Conservation (phyloP, 495 filamentous ascomycete genomes). For the Annulohypoxylon maeteangense region DNA sequence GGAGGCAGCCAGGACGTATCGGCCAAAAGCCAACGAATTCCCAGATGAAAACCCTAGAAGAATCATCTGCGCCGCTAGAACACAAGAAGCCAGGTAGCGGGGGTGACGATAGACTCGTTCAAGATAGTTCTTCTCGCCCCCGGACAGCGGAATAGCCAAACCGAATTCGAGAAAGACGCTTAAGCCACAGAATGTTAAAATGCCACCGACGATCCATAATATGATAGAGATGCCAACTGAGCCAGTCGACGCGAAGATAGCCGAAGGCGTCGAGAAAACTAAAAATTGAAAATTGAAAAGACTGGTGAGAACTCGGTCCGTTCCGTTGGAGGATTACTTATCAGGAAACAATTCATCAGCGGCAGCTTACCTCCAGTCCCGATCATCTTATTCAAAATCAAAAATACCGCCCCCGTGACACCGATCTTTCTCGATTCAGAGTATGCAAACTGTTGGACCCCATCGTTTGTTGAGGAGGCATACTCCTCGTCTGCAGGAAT, state of each 20-base stretch:
- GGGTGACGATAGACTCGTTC: constrained; percentile 73
- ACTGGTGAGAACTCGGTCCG: constrained; percentile 1
- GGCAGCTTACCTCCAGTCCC: constrained; percentile 61
- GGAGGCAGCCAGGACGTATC: constrained; percentile 74
- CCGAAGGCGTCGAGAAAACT: constrained; percentile 64
- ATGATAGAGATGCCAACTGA: constrained; percentile 56
- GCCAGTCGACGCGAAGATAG: constrained; percentile 59
- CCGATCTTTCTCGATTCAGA: constrained; percentile 62
- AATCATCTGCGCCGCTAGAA: constrained; percentile 69
- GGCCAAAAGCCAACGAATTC: constrained; percentile 75
- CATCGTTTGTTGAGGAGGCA: constrained; percentile 38
- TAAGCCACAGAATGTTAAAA: constrained; percentile 55
- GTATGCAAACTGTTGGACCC: constrained; percentile 55
- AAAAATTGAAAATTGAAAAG: too few relatives aligned
- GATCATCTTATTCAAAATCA: constrained; percentile 70
- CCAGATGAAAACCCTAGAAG: constrained; percentile 65
- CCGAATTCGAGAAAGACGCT: constrained; percentile 64
- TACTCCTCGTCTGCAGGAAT: constrained; percentile 34
- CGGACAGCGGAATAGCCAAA: constrained; percentile 63
- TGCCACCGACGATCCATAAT: constrained; percentile 53
- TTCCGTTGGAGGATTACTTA: not conserved
- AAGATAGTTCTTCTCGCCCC: constrained; percentile 73
- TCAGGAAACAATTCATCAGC: not conserved
- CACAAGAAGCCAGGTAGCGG: constrained; percentile 71
- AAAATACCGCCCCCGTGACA: constrained; percentile 61